Evolutionary conservation across 768 basidiomycete genomes (phyloP).

Genomic region (Hygrocybe punicea): DNA sequence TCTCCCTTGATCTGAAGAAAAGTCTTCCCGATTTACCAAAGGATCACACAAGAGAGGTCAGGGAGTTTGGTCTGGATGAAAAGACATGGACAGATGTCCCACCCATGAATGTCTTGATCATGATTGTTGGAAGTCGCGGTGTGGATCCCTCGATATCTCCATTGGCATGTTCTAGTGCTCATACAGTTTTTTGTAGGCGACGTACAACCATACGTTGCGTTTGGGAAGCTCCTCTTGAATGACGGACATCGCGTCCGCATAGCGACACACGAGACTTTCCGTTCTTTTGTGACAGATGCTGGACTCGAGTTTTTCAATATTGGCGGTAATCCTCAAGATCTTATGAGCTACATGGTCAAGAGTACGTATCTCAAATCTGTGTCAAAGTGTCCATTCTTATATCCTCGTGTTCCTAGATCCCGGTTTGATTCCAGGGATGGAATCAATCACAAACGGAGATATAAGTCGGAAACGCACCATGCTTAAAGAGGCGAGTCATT

Average conservation of each 20-base stretch:
- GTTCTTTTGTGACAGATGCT: slow-evolving; percentile 47
- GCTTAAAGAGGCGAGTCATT: slow-evolving; percentile 43
- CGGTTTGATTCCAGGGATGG: slow-evolving; percentile 58
- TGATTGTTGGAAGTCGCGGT: slow-evolving; percentile 68
- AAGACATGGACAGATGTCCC: slow-evolving; percentile 38
- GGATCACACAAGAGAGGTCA: slow-evolving; percentile 44
- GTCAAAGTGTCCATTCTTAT: slow-evolving; percentile 5
- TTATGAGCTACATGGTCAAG: slow-evolving; percentile 74
- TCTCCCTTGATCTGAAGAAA: slow-evolving; percentile 48
- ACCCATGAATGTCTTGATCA: slow-evolving; percentile 55
- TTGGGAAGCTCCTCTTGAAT: slow-evolving; percentile 46
- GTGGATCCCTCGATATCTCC: slow-evolving; percentile 12
- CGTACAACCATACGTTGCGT: slow-evolving; percentile 63
- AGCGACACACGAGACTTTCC: slow-evolving; percentile 60
- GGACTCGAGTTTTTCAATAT: slow-evolving; percentile 59
- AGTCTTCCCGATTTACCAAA: slow-evolving; percentile 49
- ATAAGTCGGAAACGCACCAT: slow-evolving; percentile 56
- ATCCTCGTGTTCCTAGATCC: slow-evolving; percentile 42
- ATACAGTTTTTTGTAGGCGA: slow-evolving; percentile 41
- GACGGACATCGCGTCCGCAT: slow-evolving; percentile 60
- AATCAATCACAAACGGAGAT: slow-evolving; percentile 58
- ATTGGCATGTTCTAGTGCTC: neutral
- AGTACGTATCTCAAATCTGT: slow-evolving; percentile 37
- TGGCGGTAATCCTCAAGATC: slow-evolving; percentile 59
- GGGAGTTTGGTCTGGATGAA: slow-evolving; percentile 49